Evolutionary conservation across 495 filamentous ascomycete genomes (phyloP).

Genomic region (Podospora anserina): DNA sequence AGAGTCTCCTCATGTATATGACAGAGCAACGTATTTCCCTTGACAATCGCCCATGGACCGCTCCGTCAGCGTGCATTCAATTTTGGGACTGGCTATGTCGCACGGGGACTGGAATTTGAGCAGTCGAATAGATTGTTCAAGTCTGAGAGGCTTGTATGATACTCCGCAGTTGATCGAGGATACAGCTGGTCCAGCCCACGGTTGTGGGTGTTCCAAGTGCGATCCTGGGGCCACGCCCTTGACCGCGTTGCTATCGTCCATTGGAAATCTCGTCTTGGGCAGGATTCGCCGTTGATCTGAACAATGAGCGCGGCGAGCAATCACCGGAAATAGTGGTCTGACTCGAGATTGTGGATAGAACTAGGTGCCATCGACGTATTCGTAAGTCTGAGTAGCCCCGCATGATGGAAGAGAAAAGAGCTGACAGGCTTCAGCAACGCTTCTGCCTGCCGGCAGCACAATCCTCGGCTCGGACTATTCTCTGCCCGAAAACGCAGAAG

Average conservation of each 20-base stretch:
- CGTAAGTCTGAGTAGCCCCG: no score
- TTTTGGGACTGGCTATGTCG: not conserved
- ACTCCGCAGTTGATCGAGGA: not conserved
- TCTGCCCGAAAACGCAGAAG: no score
- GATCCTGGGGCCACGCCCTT: not conserved
- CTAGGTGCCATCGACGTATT: no score
- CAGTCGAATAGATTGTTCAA: not conserved
- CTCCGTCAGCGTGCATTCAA: not conserved
- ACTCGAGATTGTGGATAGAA: no score
- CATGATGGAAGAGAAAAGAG: no score
- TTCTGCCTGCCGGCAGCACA: no score
- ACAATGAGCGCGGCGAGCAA: no score
- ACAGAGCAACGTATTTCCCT: not conserved
- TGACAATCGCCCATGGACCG: not conserved
- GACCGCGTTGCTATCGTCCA: not conserved
- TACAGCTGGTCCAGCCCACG: not conserved
- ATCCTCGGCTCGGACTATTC: no score
- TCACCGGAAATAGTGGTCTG: no score
- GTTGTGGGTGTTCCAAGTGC: not conserved
- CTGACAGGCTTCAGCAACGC: no score
- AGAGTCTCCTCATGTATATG: not conserved
- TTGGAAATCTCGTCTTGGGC: not conserved
- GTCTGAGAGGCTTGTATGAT: not conserved
- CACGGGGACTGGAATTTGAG: not conserved
- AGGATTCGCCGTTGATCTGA: no score